phyloP scores from a whole-genome alignment of 2,329 filamentous ascomycete genomes.

The Kalmusia sp. region DNA sequence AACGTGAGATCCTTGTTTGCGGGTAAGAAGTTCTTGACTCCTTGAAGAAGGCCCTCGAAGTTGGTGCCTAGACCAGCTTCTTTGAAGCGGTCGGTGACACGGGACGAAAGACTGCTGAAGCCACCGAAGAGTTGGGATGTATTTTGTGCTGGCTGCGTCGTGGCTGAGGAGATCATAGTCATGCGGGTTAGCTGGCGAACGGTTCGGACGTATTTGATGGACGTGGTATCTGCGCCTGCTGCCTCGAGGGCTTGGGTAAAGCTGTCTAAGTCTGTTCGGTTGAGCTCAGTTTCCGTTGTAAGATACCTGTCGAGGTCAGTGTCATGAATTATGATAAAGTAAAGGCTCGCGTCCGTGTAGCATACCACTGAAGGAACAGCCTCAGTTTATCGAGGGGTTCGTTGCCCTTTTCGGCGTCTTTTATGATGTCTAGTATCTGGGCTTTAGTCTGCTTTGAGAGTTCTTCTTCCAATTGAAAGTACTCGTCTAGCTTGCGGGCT shows the following conservation, averaged over 20 bases:
- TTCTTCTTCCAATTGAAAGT: constrained; percentile 92
- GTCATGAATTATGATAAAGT: background rate
- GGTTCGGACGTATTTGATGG: constrained; percentile 78
- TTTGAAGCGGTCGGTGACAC: constrained; percentile 92
- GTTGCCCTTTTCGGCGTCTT: constrained; percentile 80
- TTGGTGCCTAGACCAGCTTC: constrained; percentile 87
- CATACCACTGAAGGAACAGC: constrained; percentile 88
- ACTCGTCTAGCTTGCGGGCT: constrained; percentile 92
- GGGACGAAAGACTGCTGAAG: constrained; percentile 89
- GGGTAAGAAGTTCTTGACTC: constrained; percentile 98
- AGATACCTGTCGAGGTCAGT: constrained; percentile 54
- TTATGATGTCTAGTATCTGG: constrained; percentile 87
- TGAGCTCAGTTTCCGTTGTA: constrained; percentile 89
- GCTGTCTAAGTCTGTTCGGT: constrained; percentile 79
- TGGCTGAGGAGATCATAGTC: constrained; percentile 94
- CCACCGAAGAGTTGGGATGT: constrained; percentile 87
- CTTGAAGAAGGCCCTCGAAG: constrained; percentile 91
- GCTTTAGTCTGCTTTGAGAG: constrained; percentile 89
- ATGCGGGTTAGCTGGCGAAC: constrained; percentile 95
- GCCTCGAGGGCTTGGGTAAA: constrained; percentile 84
- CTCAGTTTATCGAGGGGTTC: constrained; percentile 88
- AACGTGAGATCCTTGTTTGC: constrained; percentile 94
- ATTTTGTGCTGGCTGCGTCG: constrained; percentile 65
- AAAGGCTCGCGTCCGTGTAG: constrained; percentile 55
- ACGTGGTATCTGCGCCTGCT: constrained; percentile 77